Base-by-base conservation (phyloP, 2,329 filamentous ascomycete species). In the Penicillium sp. region DNA sequence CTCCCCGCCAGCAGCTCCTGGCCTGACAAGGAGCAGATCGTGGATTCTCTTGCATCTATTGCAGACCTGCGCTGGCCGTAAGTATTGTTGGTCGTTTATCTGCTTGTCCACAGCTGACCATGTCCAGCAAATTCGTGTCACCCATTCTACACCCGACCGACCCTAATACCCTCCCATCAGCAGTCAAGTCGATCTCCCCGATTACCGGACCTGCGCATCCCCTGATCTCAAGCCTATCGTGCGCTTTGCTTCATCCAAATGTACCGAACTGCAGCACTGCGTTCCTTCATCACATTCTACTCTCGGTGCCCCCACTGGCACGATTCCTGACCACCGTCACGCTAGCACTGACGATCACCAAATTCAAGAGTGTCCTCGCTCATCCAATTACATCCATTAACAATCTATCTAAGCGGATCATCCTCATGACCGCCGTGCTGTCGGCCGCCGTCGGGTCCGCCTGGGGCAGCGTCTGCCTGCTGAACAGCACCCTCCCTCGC, bases 381-480 rank as follows among this genome's bases (percentile, higher is more conserved):
- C 77, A 79, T 20, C 91, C 91, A 0, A 65, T 89, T 20, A 70
- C 79, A 0, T 80, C 84, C 2, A 68, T 89, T 10, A 86, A 86
- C 62, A 66, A 66, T 4, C 76, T 96, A 9, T 74, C 86, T 1
- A 78, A 81, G 27, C 77, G 77, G 26, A 84, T 91, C 16, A 76
- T 96, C 24, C 80, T 85, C 51, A 83, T 87, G 65, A 84, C 85
- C 0, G 76, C 87, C 4, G 89, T 95, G 60, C 73, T 89, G 40
- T 89, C 89, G 0, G 87, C 87, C 13, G 79, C 87, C n/a, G 82
- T 95, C 47, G 89, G 88, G 11, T 88, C 88, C 0, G 81, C 83
- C 26, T 98, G 93, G 93, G 89, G 84, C 1, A 85, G 82, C 47
- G 84, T 96, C 57, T 98, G 91, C 72, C 78, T 96, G 61, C 89